Percentiles rank a stretch among this genome's conserved stretches.
Conservation (phyloP, 2,329 filamentous ascomycete genomes). For the Ilyonectria destructans region DNA sequence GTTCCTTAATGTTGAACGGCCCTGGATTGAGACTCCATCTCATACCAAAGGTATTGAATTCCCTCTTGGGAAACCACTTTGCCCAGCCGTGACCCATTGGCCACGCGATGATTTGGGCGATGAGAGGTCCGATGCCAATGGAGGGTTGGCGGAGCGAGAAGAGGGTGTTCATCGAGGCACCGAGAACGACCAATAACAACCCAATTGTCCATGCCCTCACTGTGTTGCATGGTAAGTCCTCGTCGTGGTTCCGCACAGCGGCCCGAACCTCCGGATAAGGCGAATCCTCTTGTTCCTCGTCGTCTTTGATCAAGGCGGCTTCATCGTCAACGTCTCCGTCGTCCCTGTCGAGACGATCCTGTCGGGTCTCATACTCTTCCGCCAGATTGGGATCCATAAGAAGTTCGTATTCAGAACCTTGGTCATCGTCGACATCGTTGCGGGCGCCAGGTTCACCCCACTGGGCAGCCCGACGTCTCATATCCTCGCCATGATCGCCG, state of each 20-base stretch:
- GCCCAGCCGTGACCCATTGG: slow-evolving; percentile 76
- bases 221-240: slow-evolving; percentile 77
- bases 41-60: slow-evolving; percentile 68
- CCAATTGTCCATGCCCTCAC: slow-evolving; percentile 78
- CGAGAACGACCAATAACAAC: slow-evolving; percentile 68
- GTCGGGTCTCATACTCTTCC: slow-evolving; percentile 60
- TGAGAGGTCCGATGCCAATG: slow-evolving; percentile 73
- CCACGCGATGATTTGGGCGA: slow-evolving; percentile 77
- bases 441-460: slow-evolving; percentile 60
- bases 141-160: slow-evolving; percentile 75
- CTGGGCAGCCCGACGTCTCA: slow-evolving; percentile 56
- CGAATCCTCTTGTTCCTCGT: slow-evolving; percentile 64
- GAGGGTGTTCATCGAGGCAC: slow-evolving; percentile 75
- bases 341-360: slow-evolving; percentile 34
- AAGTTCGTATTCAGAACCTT: slow-evolving; percentile 69
- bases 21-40: slow-evolving; percentile 76
- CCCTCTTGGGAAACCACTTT: slow-evolving; percentile 65
- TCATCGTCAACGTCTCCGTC: slow-evolving; percentile 51
- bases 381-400: slow-evolving; percentile 70
- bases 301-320: slow-evolving; percentile 40
- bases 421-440: slow-evolving; percentile 62
- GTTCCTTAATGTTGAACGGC: slow-evolving; percentile 81
- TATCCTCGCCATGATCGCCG: slow-evolving; percentile 42
- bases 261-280: slow-evolving; percentile 79
- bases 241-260: slow-evolving; percentile 76